A percentile compares a stretch with the other conserved stretches of the same genome.
Conservation (phyloP, 352 stramenopile species). For the Plasmopara muralis region DNA sequence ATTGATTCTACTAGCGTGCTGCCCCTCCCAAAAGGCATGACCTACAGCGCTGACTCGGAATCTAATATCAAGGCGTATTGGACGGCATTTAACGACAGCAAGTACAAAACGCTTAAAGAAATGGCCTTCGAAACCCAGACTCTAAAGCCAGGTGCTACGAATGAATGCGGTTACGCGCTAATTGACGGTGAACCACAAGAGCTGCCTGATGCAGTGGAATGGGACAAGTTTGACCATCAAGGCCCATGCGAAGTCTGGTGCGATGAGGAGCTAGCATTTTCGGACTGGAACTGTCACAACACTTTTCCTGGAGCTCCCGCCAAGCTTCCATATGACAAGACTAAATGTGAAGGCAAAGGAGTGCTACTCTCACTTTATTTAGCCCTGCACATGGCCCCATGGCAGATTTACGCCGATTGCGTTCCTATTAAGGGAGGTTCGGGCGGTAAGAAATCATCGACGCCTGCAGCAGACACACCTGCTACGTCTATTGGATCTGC, state of each 20-base stretch:
- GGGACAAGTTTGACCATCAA: constrained; percentile 24
- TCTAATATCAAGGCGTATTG: constrained; percentile 28
- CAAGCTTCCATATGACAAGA: constrained; percentile 35
- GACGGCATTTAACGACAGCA: constrained; percentile 30
- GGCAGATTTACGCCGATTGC: constrained; percentile 50
- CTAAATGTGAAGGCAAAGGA: constrained; percentile 28
- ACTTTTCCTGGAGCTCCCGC: constrained; percentile 26
- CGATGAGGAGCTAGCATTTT: constrained; percentile 35
- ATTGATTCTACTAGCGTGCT: constrained; percentile 20
- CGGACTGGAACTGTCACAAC: constrained; percentile 35
- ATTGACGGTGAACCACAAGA: not conserved
- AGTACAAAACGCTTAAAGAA: constrained; percentile 42
- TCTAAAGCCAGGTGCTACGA: constrained; percentile 18
- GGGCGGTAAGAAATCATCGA: not conserved
- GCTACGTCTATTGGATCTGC: not conserved
- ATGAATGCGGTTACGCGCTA: constrained; percentile 31
- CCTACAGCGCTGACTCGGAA: constrained; percentile 17
- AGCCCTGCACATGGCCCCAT: constrained; percentile 33
- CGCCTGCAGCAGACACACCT: not conserved
- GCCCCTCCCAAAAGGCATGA: constrained; percentile 19
- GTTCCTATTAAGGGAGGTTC: constrained; percentile 24
- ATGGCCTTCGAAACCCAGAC: constrained; percentile 25
- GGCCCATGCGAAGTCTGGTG: constrained; percentile 51
- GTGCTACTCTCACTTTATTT: constrained; percentile 34
- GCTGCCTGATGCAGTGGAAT: constrained; percentile 31